Percentiles rank a stretch among this genome's conserved stretches.
Conservation (phyloP, 306 rosid genomes). For the cucumber (Cucumis sativus) region DNA sequence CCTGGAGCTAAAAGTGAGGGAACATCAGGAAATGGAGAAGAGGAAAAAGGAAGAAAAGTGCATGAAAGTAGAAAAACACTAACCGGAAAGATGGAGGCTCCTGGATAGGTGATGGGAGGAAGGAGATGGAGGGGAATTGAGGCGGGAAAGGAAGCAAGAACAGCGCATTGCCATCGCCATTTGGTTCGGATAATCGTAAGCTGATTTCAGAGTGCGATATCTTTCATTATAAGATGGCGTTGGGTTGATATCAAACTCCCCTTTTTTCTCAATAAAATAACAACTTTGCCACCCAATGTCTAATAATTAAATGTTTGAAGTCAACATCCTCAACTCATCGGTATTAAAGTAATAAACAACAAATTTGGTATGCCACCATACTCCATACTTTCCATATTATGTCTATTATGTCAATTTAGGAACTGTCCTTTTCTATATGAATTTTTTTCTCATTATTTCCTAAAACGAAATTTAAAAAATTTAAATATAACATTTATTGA, state of each 20-base stretch:
- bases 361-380: too few relatives aligned
- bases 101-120: constrained; percentile 21
- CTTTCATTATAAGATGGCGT: not conserved
- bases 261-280: not conserved
- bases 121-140: constrained; percentile 21
- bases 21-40: not conserved
- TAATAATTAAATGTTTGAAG: too few relatives aligned
- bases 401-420: too few relatives aligned
- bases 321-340: too few relatives aligned
- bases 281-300: not conserved
- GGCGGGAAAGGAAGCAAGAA: constrained; percentile 36
- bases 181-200: constrained; percentile 14
- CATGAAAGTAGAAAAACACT: not conserved
- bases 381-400: too few relatives aligned
- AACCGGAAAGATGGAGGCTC: constrained; percentile 27
- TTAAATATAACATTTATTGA: too few relatives aligned
- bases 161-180: constrained; percentile 64
- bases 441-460: too few relatives aligned
- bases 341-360: too few relatives aligned
- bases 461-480: too few relatives aligned
- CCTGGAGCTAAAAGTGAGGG: not conserved
- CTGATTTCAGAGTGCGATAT: not conserved
- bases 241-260: not conserved
- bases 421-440: too few relatives aligned
- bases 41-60: not conserved